Percentiles rank a stretch among this genome's conserved stretches.
These are phyloP conservation scores for Coprinopsis marcescibilis DNA, from an alignment of 768 basidiomycete species.

Conservation along the genomic window DNA sequence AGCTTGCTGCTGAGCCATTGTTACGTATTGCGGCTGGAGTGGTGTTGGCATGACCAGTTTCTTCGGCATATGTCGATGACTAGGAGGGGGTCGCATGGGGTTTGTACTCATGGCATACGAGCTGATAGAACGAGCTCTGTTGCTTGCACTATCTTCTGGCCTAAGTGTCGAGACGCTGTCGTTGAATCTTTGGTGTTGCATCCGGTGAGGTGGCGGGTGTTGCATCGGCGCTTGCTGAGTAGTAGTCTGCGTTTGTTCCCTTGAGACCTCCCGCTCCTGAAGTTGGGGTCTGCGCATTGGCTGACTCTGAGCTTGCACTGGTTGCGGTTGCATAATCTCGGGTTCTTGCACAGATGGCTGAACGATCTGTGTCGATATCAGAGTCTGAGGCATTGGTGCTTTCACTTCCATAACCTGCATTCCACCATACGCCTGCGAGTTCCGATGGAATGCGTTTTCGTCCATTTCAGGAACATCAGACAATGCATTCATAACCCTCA, in stretches of 20 bases:
- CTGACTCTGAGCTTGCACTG: no score
- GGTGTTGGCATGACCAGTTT: slow-evolving; percentile 72
- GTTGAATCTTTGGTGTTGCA: no score
- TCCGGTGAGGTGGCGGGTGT: background rate
- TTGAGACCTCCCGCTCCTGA: no score
- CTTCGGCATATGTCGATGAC: slow-evolving; percentile 44
- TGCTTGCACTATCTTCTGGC: slow-evolving; percentile 5
- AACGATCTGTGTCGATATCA: background rate
- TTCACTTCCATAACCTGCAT: background rate
- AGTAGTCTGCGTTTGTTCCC: background rate
- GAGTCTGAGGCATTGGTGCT: background rate
- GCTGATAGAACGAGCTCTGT: slow-evolving; percentile 3
- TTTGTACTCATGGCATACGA: background rate
- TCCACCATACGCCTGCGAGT: background rate
- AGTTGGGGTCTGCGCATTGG: no score
- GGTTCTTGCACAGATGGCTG: background rate
- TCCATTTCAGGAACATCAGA: background rate
- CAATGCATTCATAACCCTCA: background rate
- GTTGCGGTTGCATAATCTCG: no score
- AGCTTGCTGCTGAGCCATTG: slow-evolving; percentile 5
- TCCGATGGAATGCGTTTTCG: background rate
- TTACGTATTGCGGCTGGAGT: slow-evolving; percentile 33
- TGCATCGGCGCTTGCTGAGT: background rate
- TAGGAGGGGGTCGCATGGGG: slow-evolving; percentile 13
- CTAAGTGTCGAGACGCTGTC: slow-evolving; percentile 2